Conservation (phyloP, 495 filamentous ascomycete species). For the Lasiosphaeria miniovina region DNA sequence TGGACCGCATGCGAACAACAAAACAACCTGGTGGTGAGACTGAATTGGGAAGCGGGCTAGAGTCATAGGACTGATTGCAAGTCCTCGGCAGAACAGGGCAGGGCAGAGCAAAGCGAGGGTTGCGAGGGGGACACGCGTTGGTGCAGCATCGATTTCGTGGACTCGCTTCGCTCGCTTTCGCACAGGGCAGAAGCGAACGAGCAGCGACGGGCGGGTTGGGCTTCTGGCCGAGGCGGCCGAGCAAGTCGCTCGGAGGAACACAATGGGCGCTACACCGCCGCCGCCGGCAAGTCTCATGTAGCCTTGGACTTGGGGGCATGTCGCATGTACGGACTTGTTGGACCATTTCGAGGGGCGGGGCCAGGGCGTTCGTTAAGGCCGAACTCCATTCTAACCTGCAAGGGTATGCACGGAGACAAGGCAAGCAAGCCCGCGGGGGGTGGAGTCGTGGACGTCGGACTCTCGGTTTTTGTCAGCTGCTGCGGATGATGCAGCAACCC, state of each 20-base stretch:
- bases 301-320: neutral
- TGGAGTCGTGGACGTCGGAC: constrained; percentile 9
- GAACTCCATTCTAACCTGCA: constrained; percentile 15
- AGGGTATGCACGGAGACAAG: constrained; percentile 15
- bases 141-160: neutral
- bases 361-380: constrained; percentile 15
- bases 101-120: no score
- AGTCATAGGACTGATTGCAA: no score
- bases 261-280: constrained; percentile 12
- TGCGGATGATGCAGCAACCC: constrained; percentile 31
- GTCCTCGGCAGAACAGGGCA: no score
- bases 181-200: constrained; percentile 6
- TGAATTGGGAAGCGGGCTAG: no score
- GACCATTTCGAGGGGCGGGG: constrained; percentile 13
- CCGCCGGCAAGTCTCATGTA: constrained; percentile 17
- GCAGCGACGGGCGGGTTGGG: neutral
- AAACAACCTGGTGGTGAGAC: no score
- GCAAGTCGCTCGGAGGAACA: constrained; percentile 13
- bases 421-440: neutral
- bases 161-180: neutral
- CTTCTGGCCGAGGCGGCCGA: constrained; percentile 12
- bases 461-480: constrained; percentile 32
- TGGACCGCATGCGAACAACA: neutral
- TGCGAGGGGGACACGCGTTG: no score
- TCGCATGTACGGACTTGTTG: neutral